phyloP scores from a whole-genome alignment of 1,284 basidiomycete species.

The Puccinia hordei region DNA sequence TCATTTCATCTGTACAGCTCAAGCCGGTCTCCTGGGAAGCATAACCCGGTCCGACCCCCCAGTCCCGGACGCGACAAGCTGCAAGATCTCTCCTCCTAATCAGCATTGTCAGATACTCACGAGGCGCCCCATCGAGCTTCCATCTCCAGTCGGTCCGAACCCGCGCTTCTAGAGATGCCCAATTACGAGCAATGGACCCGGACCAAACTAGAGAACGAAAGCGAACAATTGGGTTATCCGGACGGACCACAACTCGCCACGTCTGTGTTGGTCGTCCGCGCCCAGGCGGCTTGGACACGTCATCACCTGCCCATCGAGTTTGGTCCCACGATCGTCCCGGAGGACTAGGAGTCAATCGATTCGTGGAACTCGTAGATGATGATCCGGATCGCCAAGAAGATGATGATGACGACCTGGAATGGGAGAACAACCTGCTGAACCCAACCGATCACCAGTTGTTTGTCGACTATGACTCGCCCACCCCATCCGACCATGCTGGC shows the following conservation, averaged over 20 bases:
- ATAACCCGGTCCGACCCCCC: neutral
- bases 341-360: too few relatives aligned
- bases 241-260: constrained; percentile 15
- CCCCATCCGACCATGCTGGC: neutral
- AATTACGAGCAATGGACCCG: constrained; percentile 33
- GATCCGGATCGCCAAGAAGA: neutral
- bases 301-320: neutral
- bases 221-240: constrained; percentile 28
- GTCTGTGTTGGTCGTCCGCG: neutral
- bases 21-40: neutral
- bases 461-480: neutral
- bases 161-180: constrained; percentile 10
- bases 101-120: too few relatives aligned
- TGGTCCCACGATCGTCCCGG: too few relatives aligned
- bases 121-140: too few relatives aligned
- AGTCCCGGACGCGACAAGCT: neutral
- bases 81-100: neutral
- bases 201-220: constrained; percentile 31
- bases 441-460: neutral
- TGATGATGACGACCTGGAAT: neutral
- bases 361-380: too few relatives aligned
- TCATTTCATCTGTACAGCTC: neutral
- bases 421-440: constrained; percentile 7
- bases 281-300: constrained; percentile 14
- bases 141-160: neutral